Conservation (phyloP, 2,329 filamentous ascomycete genomes). For the Aphanocladium album region DNA sequence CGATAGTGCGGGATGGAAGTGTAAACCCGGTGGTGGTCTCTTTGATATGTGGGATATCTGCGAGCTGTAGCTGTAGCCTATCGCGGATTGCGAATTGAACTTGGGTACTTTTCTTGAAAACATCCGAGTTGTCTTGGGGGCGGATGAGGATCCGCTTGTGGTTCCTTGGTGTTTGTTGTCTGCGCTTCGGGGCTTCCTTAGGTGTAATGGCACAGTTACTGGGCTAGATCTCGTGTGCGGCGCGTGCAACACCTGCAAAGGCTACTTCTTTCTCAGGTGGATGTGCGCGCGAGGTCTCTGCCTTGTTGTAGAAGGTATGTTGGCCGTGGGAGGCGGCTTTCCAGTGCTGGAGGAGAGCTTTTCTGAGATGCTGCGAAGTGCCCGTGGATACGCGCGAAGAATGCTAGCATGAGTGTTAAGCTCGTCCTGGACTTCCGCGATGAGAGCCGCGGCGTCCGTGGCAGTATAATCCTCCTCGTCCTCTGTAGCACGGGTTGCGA, state of each 20-base stretch:
- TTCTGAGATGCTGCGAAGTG: neutral
- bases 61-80: neutral
- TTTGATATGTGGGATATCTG: neutral
- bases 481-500: neutral
- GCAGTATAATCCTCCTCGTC: neutral
- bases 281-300: neutral
- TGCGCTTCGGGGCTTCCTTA: neutral
- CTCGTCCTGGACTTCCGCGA: neutral
- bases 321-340: neutral
- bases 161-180: neutral
- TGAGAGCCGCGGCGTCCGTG: neutral
- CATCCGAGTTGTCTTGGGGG: neutral
- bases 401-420: neutral
- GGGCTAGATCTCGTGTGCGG: neutral
- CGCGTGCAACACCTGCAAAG: neutral
- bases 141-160: neutral
- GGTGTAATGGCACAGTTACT: neutral
- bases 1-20: neutral
- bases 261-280: neutral
- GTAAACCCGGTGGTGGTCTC: neutral
- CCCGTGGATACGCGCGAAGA: neutral
- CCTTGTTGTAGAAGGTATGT: neutral
- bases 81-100: conserved; percentile 1
- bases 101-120: neutral
- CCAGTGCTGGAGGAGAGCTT: neutral